A percentile compares a stretch with the other conserved stretches of the same genome.
Conservation (phyloP, 1,284 basidiomycete species). For the Exobasidium cylindrosporum region DNA sequence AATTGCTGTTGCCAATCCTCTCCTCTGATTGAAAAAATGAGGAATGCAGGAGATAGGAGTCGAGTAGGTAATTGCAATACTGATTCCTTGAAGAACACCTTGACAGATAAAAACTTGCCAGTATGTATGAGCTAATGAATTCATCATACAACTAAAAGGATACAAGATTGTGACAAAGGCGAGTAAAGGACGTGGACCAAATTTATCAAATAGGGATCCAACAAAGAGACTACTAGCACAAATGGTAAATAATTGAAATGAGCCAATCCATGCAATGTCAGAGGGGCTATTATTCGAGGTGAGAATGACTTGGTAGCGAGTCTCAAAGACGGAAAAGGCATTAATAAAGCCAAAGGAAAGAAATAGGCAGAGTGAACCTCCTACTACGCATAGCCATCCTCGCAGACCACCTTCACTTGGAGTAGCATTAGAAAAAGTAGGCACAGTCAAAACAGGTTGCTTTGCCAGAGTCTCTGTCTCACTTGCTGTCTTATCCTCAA, state of each 20-base stretch:
- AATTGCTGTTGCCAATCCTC: neutral
- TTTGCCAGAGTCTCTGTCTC: too few relatives aligned
- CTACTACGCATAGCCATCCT: neutral
- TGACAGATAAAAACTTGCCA: conserved; percentile 5
- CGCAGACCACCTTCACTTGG: neutral
- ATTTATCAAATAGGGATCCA: conserved; percentile 1
- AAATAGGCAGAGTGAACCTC: neutral
- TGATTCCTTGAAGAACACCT: conserved; percentile 1
- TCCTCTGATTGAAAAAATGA: neutral
- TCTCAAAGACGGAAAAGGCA: neutral
- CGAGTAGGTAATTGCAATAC: neutral
- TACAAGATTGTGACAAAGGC: neutral
- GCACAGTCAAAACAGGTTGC: too few relatives aligned
- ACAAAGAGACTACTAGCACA: neutral
- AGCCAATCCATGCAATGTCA: neutral
- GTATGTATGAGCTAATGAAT: neutral
- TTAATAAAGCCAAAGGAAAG: neutral
- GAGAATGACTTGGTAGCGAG: neutral
- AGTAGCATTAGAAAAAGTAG: neutral
- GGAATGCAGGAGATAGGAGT: neutral
- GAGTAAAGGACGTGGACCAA: neutral
- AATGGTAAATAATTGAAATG: conserved; percentile 5
- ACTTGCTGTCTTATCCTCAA: too few relatives aligned
- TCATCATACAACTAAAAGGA: conserved; percentile 7
- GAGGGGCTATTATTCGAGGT: neutral